Evolutionary conservation across 1,139 yeast species (phyloP), one percentile per base, ranked within the genome.

Genomic region (Candida sojae): DNA sequence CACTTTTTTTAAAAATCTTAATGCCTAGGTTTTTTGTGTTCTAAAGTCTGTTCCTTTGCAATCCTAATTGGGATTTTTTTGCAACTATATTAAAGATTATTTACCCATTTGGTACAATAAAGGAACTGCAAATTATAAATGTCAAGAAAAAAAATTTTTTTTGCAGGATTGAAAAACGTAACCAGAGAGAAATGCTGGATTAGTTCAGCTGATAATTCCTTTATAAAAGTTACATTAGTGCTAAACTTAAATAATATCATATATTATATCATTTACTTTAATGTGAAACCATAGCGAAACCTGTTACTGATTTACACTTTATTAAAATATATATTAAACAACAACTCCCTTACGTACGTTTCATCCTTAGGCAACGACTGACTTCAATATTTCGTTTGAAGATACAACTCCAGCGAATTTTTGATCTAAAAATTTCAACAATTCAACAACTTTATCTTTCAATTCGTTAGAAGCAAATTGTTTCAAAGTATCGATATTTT

Each of bases 401-500:
- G 86, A 77, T 46, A 84, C 86, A 48, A 79, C 68, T 44, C 91
- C 90, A 40, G 80, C 67, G 60, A 75, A 83, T 54, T 82, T 81
- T 51, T 77, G 71, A 64, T 89, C 89, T 64, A 90, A 76, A 71
- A 79, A 86, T 66, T 84, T 88, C 67, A 90, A 79, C 63, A 90
- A 79, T 54, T 80, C 86, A 54, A 88, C 67, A 48, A 88, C 88
- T 67, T 83, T 81, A 44, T 64, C 66, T 65, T 82, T 84, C 62
- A 84, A 75, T 53, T 83, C 92, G 21, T 78, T 87, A 53, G 73
- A 74, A 57, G 84, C 86, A 70, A 90, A 89, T 68, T 89, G 96
- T 70, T 84, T 87, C 68, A 83, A 72, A 66, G 86, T 78, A 57
- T 86, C 93, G 63, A 85, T 75, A 68, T 84, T 83, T 67, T 86